Base-by-base conservation (phyloP, 108 stramenopile species). In the Epipyxis sp. region DNA sequence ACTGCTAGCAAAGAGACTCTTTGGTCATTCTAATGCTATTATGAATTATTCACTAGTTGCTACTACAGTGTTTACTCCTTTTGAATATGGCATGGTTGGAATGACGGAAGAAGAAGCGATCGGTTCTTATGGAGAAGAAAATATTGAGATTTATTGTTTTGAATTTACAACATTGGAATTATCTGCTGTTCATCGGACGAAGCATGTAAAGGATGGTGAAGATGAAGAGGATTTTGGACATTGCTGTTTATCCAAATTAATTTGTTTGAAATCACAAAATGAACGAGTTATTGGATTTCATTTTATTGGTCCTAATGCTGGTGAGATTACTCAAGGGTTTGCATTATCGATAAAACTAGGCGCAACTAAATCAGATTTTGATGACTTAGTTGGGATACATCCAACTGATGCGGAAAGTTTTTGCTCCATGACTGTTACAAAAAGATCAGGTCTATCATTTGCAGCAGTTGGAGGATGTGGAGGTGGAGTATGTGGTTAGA, bases 351-450 rank as follows among this genome's bases (percentile, higher is more conserved):
- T 84, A 29, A 69, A 79, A 40, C 81, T 84, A 3, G 84, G 84
- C 6, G 84, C 84, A 13, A 84, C 82, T 79, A 84, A 84, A 41
- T 27, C 72, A 13, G 84, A 84, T 79, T 84, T 84, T 46, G 69
- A 84, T 1, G 61, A 65, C 34, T 3, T 65, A 25, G 61, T 65
- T 6, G 61, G 61, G 3, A 65, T 65, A 16, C 61, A 65, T 65
- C 61, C 61, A 10, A 82, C 84, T 3, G 84, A 84, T 42, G 84
- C 82, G 3, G 84, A 84, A 74, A 44, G 54, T 43, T 84, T 84
- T 82, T 80, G 79, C 41, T 74, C 76, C 35, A 45, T 84, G 79
- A 35, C 27, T 0, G 80, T 83, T 40, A 83, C 84, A 1, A 81
- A 81, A 29, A 44, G 82, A 16, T 80, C 79, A 1, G 84, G 84